Evolutionary conservation across 352 stramenopile species (phyloP).

Genomic region (Phytophthora vignae): DNA sequence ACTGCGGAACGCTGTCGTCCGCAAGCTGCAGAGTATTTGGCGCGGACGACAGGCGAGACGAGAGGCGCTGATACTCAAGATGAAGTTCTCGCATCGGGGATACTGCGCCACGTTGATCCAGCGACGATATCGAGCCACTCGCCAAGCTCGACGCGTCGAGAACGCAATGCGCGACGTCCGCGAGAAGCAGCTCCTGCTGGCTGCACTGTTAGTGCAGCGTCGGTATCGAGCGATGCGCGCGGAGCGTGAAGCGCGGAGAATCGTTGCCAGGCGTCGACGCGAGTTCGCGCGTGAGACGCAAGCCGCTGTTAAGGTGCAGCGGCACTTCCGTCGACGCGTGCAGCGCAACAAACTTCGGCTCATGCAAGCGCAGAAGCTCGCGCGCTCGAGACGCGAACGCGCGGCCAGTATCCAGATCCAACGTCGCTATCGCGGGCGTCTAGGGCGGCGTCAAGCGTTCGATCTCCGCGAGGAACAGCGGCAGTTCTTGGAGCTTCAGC

Average conservation of each 20-base stretch:
- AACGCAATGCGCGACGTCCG: constrained; percentile 49
- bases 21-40: constrained; percentile 75
- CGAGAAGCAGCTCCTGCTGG: constrained; percentile 56
- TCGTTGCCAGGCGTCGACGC: constrained; percentile 45
- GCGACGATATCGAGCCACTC: constrained; percentile 61
- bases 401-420: constrained; percentile 66
- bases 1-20: constrained; percentile 48
- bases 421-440: constrained; percentile 58
- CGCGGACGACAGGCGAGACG: constrained; percentile 58
- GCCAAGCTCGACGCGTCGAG: constrained; percentile 36
- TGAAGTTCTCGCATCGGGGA: constrained; percentile 56
- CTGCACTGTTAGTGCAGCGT: constrained; percentile 60
- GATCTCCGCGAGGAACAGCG: constrained; percentile 43
- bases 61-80: constrained; percentile 52
- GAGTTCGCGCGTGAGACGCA: constrained; percentile 45
- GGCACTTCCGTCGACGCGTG: constrained; percentile 54
- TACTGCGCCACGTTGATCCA: constrained; percentile 73
- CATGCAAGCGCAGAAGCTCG: constrained; percentile 37
- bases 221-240: constrained; percentile 65
- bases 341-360: constrained; percentile 48
- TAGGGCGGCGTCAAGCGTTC: constrained; percentile 52
- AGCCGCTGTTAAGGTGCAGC: constrained; percentile 64
- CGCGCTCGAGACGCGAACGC: constrained; percentile 39
- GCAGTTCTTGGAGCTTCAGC: constrained; percentile 39
- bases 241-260: constrained; percentile 44